Evolutionary conservation across 2,329 filamentous ascomycete species (phyloP).

Genomic region (Paraconiothyrium brasiliense): DNA sequence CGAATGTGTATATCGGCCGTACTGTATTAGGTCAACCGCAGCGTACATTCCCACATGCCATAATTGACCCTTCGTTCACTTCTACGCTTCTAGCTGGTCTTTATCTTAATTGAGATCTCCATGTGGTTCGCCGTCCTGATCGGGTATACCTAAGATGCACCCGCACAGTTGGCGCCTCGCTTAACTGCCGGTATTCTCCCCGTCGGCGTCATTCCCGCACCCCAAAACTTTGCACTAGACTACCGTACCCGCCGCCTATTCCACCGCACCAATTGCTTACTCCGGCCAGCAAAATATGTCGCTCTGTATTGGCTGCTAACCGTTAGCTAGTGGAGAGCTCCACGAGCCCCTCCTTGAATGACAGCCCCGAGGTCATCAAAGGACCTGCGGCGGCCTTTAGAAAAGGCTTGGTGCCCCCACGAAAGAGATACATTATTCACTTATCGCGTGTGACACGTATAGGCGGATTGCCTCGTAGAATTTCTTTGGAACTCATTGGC

Average conservation of each 20-base stretch:
- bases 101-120: background rate
- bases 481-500: background rate
- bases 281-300: conserved; percentile 27
- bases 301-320: conserved; percentile 36
- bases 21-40: too few species aligned
- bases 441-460: conserved; percentile 6
- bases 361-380: conserved; percentile 20
- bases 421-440: conserved; percentile 22
- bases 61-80: too few species aligned
- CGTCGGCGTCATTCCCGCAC: conserved; percentile 13
- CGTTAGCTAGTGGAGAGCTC: conserved; percentile 28
- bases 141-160: background rate
- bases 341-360: conserved; percentile 27
- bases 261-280: conserved; percentile 29
- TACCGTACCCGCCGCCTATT: conserved; percentile 17
- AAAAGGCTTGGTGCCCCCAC: conserved; percentile 25
- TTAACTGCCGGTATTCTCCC: conserved; percentile 13
- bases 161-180: conserved; percentile 5
- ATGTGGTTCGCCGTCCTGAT: too few species aligned
- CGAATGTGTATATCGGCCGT: too few species aligned
- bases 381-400: conserved; percentile 21
- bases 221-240: conserved; percentile 13
- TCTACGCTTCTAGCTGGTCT: background rate
- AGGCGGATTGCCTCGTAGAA: background rate
- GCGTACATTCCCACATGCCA: too few species aligned